Evolutionary conservation across 495 filamentous ascomycete genomes (phyloP).

Genomic region (Polyplosphaeria fusca): DNA sequence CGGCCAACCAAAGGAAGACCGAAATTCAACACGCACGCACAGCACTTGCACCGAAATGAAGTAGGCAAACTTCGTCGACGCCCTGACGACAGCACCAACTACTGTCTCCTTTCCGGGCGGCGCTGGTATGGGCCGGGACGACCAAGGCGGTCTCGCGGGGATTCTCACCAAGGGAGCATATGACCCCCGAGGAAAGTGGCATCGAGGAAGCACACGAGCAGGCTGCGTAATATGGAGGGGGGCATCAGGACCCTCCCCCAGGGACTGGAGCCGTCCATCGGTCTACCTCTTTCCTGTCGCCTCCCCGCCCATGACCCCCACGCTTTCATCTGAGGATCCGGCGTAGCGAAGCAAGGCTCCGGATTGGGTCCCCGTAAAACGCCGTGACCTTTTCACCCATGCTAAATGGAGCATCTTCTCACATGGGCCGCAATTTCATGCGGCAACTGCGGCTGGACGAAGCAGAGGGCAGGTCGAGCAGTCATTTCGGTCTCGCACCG

Average conservation of each 20-base stretch:
- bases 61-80: too few species aligned
- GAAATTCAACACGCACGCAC: too few species aligned
- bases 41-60: too few species aligned
- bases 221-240: background rate
- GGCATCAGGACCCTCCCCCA: background rate
- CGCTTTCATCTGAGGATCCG: background rate
- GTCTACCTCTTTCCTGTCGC: background rate
- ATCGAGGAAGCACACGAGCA: background rate
- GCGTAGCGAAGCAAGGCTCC: background rate
- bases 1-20: too few species aligned
- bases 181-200: too few species aligned
- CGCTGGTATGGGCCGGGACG: too few species aligned
- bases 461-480: background rate
- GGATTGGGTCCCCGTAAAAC: background rate
- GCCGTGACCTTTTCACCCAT: slow-evolving; percentile 14
- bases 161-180: too few species aligned
- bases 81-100: too few species aligned
- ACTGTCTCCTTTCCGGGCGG: too few species aligned
- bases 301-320: background rate
- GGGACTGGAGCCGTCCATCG: background rate
- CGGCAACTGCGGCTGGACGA: slow-evolving; percentile 11
- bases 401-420: background rate
- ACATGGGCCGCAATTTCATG: background rate
- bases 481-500: background rate
- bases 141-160: too few species aligned